Base-by-base conservation (phyloP, 1,284 basidiomycete genomes). In the Veloporphyrellus conicus region DNA sequence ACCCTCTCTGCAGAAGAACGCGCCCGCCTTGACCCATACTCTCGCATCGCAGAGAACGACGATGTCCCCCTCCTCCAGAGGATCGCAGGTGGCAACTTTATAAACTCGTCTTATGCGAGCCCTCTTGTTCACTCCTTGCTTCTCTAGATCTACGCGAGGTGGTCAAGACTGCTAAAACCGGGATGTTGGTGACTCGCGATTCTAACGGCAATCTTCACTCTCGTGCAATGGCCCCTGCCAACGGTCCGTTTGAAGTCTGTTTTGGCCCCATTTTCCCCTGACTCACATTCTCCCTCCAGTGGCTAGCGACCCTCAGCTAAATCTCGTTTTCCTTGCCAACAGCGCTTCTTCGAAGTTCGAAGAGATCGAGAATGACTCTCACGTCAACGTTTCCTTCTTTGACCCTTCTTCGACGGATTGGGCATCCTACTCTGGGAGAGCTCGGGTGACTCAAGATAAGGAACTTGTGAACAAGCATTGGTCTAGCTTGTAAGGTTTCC, bases 141-240 rank as follows among this genome's bases (percentile, higher is more conserved):
- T 22, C 16, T 6, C 18, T 41, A 83, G 82, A 74, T 46, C 71
- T 87, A 32, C 81, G 82, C 52, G 66, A 71, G 31, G 77, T 90
- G 50, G 61, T 90, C 49, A 76, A 80, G 49, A 66, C 72, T 0
- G 78, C 81, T 18, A 74, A 79, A 60, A 82, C 80, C 1, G 87
- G 84, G 41, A 90, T 94, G 85, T 72, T 95, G 43, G 87, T 87
- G 15, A 89, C 90, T 15, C 83, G 85, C 39, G 75, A 79, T n/a
- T 62, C 77, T n/a, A 74, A 82, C 23, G 32, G 91, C 2, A 70
- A 76, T 42, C 69, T 96, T 29, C 91, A 94, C 65, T 82, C 89
- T 8, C 78, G 92, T 43, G 85, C 87, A 31, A 95, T 93, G 91
- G 75, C 76, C n/a, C 84, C 87, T 16, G 72, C 77, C 7, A 71